These are phyloP conservation scores for Geranium brycei DNA, from an alignment of 345 rosid genomes.

Conservation along the genomic window DNA sequence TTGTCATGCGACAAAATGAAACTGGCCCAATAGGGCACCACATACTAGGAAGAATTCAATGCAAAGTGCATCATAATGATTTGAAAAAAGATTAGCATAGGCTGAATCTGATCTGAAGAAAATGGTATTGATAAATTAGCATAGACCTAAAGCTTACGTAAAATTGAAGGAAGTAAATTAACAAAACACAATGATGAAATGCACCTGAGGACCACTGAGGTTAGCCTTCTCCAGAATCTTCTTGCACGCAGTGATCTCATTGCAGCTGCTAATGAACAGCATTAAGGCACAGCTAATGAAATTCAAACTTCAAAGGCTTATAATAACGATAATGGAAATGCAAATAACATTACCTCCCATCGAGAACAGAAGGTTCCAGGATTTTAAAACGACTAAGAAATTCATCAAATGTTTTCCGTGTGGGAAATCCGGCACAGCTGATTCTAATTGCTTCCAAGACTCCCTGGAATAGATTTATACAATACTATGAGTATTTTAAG, in stretches of 20 bases:
- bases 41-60: no score
- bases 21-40: no score
- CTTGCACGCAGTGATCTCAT: constrained; percentile 71
- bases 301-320: constrained; percentile 3
- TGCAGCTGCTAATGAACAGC: constrained; percentile 27
- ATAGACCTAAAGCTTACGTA: not conserved
- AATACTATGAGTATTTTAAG: constrained; percentile 5
- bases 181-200: not conserved
- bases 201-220: constrained; percentile 79
- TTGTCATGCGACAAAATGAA: no score
- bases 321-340: constrained; percentile 3
- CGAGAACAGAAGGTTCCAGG: constrained; percentile 44
- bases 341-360: constrained; percentile 36
- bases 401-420: constrained; percentile 71
- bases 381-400: constrained; percentile 55
- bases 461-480: constrained; percentile 37
- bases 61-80: no score
- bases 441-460: constrained; percentile 98
- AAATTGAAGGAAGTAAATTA: constrained; percentile 1
- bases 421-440: constrained; percentile 95
- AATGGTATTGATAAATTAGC: no score
- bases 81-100: no score
- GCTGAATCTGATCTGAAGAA: no score
- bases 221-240: constrained; percentile 61
- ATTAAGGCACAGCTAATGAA: constrained; percentile 5